These are phyloP conservation scores for Mycena metata DNA, from an alignment of 768 basidiomycete genomes.

Conservation along the genomic window DNA sequence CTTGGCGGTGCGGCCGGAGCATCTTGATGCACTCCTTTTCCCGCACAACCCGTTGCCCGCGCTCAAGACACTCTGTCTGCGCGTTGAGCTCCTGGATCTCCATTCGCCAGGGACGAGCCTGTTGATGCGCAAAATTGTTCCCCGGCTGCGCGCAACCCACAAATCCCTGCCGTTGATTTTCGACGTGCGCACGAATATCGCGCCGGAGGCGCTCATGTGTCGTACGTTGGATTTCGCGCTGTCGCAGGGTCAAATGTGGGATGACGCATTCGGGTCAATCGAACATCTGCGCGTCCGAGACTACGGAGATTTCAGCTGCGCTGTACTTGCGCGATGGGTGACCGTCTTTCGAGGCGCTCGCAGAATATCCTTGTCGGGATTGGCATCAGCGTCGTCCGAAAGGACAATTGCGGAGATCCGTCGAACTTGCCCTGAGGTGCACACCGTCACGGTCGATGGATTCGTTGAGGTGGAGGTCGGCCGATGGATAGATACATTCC, in stretches of 20 bases:
- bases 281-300: conserved; percentile 10
- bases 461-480: background rate
- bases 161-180: background rate
- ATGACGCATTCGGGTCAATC: conserved; percentile 4
- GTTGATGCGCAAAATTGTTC: background rate
- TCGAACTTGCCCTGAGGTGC: background rate
- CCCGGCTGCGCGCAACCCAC: background rate
- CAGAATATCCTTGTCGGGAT: conserved; percentile 4
- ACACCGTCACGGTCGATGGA: background rate
- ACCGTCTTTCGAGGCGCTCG: conserved; percentile 2
- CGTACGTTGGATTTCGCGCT: conserved; percentile 20
- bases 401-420: background rate
- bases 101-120: background rate
- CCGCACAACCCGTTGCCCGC: background rate
- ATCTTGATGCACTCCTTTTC: conserved; percentile 2
- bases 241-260: conserved; percentile 1
- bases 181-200: conserved; percentile 9
- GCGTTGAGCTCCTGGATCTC: conserved; percentile 14
- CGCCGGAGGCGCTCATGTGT: conserved; percentile 22
- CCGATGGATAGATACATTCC: background rate
- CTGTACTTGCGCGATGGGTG: conserved; percentile 14
- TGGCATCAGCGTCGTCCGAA: background rate
- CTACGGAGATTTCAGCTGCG: conserved; percentile 1
- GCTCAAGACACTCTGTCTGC: conserved; percentile 3
- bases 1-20: conserved; percentile 11